Conservation (phyloP, 1,284 basidiomycete genomes). For the Singerocomus inundabilis region DNA sequence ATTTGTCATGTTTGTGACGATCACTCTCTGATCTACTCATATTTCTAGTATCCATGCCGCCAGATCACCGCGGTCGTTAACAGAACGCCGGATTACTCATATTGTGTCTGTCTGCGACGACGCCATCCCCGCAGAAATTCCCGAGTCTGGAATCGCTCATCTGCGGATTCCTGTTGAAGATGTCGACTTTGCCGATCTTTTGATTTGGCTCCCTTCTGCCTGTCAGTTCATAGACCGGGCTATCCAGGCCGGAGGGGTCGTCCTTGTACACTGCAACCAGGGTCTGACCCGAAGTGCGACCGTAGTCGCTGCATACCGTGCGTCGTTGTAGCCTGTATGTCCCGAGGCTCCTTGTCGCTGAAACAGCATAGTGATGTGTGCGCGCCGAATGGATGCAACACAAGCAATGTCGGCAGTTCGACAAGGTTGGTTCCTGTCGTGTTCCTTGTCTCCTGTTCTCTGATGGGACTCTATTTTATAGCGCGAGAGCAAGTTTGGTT, state of each 20-base stretch:
- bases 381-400: slow-evolving; percentile 53
- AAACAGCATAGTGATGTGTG: slow-evolving; percentile 65
- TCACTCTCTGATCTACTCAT: slow-evolving; percentile 26
- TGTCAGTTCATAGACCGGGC: slow-evolving; percentile 81
- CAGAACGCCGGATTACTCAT: slow-evolving; percentile 73
- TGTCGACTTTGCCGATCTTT: slow-evolving; percentile 79
- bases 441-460: background rate
- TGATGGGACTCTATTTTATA: slow-evolving; percentile 27
- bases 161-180: slow-evolving; percentile 75
- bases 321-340: slow-evolving; percentile 26
- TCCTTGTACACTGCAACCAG: slow-evolving; percentile 83
- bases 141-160: slow-evolving; percentile 68
- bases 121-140: slow-evolving; percentile 69
- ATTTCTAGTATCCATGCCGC: slow-evolving; percentile 62
- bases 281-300: slow-evolving; percentile 81
- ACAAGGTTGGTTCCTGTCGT: slow-evolving; percentile 43
- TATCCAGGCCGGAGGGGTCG: slow-evolving; percentile 60
- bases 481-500: slow-evolving; percentile 78
- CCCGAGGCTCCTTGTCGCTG: slow-evolving; percentile 1
- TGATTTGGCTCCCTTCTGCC: slow-evolving; percentile 74
- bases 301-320: slow-evolving; percentile 80
- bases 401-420: slow-evolving; percentile 63
- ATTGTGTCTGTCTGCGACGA: slow-evolving; percentile 74
- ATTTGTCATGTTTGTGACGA: slow-evolving; percentile 20
- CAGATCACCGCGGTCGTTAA: slow-evolving; percentile 67